These are phyloP conservation scores for Cladosporium sp. DNA, from an alignment of 2,329 filamentous ascomycete species.

Conservation along the genomic window DNA sequence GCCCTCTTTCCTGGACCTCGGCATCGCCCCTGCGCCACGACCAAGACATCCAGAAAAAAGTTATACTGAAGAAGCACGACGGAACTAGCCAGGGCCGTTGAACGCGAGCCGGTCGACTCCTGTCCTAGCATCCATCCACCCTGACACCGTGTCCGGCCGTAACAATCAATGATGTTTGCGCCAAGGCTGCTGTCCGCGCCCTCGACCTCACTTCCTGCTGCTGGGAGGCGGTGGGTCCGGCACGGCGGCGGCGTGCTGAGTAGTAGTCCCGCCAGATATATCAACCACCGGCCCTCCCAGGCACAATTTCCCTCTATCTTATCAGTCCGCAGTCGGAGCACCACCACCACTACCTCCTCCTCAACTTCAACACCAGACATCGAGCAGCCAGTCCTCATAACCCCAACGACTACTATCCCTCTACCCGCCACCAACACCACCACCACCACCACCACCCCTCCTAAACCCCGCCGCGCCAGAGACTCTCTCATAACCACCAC, in stretches of 20 bases:
- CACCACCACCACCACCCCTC: not conserved
- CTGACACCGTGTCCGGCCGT: constrained; percentile 11
- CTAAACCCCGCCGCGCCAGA: constrained; percentile 7
- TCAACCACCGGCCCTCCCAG: constrained; percentile 8
- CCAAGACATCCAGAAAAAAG: constrained; percentile 8
- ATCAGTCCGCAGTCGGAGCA: constrained; percentile 16
- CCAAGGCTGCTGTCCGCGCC: constrained; percentile 14
- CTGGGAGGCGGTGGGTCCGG: constrained; percentile 11
- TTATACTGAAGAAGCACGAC: not conserved
- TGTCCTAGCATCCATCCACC: not conserved
- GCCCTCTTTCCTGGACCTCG: constrained; percentile 6
- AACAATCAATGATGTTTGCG: constrained; percentile 13
- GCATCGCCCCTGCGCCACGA: not conserved
- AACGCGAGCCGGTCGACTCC: constrained; percentile 6
- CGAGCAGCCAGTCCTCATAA: constrained; percentile 4
- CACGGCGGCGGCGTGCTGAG: constrained; percentile 2
- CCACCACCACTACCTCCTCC: not conserved
- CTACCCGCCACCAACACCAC: not conserved
- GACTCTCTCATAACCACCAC: constrained; percentile 42
- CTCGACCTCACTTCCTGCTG: constrained; percentile 16
- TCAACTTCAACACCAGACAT: not conserved
- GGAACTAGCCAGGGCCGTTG: constrained; percentile 4
- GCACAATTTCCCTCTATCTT: constrained; percentile 12
- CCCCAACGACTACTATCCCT: constrained; percentile 9
- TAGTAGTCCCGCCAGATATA: constrained; percentile 12